Base-by-base conservation (phyloP, 352 stramenopile genomes). In the Globisporangium abappressorium region DNA sequence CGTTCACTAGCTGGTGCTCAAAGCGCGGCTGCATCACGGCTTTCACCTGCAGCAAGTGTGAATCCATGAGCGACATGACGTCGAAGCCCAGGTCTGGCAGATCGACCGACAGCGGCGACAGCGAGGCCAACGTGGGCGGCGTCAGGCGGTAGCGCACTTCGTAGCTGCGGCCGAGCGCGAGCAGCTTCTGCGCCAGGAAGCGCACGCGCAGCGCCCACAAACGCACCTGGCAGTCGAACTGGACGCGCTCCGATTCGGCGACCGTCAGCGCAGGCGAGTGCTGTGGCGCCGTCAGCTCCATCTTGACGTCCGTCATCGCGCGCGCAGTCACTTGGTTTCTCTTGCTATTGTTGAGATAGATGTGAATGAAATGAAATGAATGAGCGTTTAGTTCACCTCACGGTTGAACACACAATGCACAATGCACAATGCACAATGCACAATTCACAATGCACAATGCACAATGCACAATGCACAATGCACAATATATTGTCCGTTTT, bases 91-190 rank as follows among this genome's bases (percentile, higher is more conserved):
- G 73, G 59, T 78, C 65, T 8, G 66, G 12, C 9, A 90, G 59
- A 11, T 59, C 36, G 9, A 62, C 41, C 62, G 59, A 36, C 56
- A 41, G 5, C 62, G 46, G n/a, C 38, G 43, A 22, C 18, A 18
- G 41, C 66, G 38, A 28, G 2, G 24, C 2, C 26, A 36, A 5
- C 26, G 24, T 43, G 20, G 12, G 11, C 33, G n/a, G 38, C 43
- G 75, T 70, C 20, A 90, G 60, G 56, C 68, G 71, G 69, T 82
- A 84, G n/a, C 75, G 79, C 20, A 91, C 79, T 56, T 89, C 81
- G 46, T 82, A 90, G 24, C 75, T 56, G 9, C 76, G 70, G 9
- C 84, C 82, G 6, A 93, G 79, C 28, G 81, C 80, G 51, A 93
- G 65, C n/a, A 91, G 73, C 38, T 85, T 80, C n/a, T 74, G 73